phyloP scores from a whole-genome alignment of 805 yeast genomes.

The Pichia deserticola region DNA sequence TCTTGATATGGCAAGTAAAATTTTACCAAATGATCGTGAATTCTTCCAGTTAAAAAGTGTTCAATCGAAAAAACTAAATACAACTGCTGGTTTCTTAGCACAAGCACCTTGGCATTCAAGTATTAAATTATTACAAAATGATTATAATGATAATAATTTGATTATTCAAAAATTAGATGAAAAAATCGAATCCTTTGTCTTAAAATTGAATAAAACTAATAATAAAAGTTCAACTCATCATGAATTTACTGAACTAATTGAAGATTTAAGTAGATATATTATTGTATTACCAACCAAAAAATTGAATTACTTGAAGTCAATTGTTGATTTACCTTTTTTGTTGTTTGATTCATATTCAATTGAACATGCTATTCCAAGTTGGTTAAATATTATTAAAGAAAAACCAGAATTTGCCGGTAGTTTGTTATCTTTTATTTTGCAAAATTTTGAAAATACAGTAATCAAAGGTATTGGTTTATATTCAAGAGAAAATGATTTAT shows the following conservation, averaged over 20 bases:
- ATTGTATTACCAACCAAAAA: constrained; percentile 32
- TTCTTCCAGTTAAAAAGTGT: constrained; percentile 36
- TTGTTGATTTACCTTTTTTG: constrained; percentile 66
- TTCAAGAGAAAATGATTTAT: constrained; percentile 45
- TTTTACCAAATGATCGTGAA: constrained; percentile 62
- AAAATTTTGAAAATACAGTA: constrained; percentile 62
- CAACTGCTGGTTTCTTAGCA: constrained; percentile 66
- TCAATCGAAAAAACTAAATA: constrained; percentile 35
- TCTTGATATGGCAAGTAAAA: constrained; percentile 72
- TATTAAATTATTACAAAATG: constrained; percentile 14
- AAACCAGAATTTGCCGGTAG: constrained; percentile 48
- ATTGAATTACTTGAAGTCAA: constrained; percentile 40
- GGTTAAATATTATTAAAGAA: constrained; percentile 74
- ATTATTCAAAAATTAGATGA: constrained; percentile 9
- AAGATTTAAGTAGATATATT: constrained; percentile 33
- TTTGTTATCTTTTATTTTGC: constrained; percentile 62
- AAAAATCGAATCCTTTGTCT: constrained; percentile 8
- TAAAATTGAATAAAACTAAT: not conserved
- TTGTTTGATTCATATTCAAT: constrained; percentile 53
- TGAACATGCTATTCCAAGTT: constrained; percentile 60
- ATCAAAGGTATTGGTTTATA: constrained; percentile 57
- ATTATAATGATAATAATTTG: constrained; percentile 31
- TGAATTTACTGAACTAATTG: constrained; percentile 37
- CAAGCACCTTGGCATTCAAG: constrained; percentile 62
- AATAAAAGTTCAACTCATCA: constrained; percentile 12